phyloP scores from a whole-genome alignment of 1,284 basidiomycete genomes.

The Schizophyllum amplum region DNA sequence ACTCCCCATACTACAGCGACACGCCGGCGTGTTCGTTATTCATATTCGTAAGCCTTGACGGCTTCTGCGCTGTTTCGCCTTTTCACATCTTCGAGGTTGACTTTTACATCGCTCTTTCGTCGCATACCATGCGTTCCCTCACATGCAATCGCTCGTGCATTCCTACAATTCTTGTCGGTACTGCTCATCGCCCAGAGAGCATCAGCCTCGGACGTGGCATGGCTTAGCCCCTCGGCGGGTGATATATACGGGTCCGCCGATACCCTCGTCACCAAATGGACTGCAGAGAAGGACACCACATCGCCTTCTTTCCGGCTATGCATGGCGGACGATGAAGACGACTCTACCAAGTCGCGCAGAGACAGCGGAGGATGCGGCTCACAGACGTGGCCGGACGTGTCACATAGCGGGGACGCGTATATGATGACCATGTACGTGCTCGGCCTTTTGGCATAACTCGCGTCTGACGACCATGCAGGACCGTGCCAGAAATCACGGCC shows the following conservation, averaged over 20 bases:
- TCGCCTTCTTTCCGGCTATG: slow-evolving; percentile 24
- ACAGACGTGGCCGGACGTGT: neutral
- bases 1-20: neutral
- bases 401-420: slow-evolving; percentile 6
- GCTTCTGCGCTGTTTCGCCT: neutral
- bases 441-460: neutral
- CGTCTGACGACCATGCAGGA: slow-evolving; percentile 18
- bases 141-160: neutral
- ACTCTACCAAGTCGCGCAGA: neutral
- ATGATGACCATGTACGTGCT: slow-evolving; percentile 20
- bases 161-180: neutral
- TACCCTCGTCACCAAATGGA: slow-evolving; percentile 22
- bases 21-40: neutral
- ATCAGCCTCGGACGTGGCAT: slow-evolving; percentile 4
- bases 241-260: slow-evolving; percentile 18
- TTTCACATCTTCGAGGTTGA: neutral
- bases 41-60: neutral
- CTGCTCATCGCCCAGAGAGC: neutral
- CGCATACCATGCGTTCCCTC: neutral
- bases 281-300: slow-evolving; percentile 12
- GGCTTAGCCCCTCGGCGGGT: slow-evolving; percentile 6
- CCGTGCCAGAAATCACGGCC: slow-evolving; percentile 24
- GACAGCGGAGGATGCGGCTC: slow-evolving; percentile 21
- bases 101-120: neutral
- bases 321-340: slow-evolving; percentile 7